Evolutionary conservation across 306 rosid genomes (phyloP).

Genomic region (Acacia melanoxylon): DNA sequence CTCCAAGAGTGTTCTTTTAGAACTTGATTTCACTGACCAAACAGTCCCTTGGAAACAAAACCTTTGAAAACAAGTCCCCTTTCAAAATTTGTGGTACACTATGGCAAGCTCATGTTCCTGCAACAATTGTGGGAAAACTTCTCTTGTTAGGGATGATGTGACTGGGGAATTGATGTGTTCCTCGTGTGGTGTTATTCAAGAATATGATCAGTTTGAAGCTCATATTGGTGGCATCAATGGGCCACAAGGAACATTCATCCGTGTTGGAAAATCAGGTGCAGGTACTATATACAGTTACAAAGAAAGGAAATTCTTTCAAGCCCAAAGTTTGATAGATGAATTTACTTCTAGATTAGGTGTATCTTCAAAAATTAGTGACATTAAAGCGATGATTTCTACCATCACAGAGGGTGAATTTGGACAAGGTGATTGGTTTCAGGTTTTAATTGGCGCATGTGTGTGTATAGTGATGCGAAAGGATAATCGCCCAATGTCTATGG

Average conservation of each 20-base stretch:
- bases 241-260: slow-evolving; percentile 58
- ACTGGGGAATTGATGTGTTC: slow-evolving; percentile 42
- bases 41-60: not conserved
- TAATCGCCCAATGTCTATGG: no score
- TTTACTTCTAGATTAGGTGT: no score
- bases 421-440: no score
- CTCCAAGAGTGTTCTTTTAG: not conserved
- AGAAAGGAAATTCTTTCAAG: no score
- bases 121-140: slow-evolving; percentile 39
- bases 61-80: not conserved
- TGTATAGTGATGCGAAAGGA: no score
- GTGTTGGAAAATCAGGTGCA: slow-evolving; percentile 54
- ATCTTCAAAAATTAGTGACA: no score
- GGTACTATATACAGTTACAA: no score
- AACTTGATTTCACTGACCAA: not conserved
- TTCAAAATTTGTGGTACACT: not conserved
- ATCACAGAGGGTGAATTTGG: no score
- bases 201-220: slow-evolving; percentile 52
- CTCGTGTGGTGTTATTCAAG: slow-evolving; percentile 53
- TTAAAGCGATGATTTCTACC: no score
- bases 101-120: slow-evolving; percentile 40
- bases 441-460: no score
- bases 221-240: slow-evolving; percentile 55
- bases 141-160: slow-evolving; percentile 47
- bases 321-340: no score